These are phyloP conservation scores for Metschnikowia rubicola DNA, from an alignment of 805 yeast species.

Conservation along the genomic window DNA sequence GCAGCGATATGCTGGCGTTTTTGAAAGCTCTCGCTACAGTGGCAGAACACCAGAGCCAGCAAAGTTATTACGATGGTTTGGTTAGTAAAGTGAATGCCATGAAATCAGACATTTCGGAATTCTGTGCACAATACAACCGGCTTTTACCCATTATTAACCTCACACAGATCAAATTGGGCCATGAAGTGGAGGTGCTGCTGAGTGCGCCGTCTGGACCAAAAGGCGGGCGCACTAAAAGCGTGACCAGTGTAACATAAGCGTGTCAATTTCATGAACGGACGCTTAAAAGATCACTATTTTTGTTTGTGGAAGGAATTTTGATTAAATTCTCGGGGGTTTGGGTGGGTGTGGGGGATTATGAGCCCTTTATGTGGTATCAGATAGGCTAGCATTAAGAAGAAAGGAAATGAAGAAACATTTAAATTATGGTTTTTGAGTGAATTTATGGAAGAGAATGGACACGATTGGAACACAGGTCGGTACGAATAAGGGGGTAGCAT, in stretches of 20 bases:
- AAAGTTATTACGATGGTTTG: constrained; percentile 37
- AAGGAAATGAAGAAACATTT: no score
- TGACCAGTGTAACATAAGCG: background rate
- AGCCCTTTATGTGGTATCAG: no score
- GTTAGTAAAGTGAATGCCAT: constrained; percentile 35
- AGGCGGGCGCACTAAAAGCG: background rate
- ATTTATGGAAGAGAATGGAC: no score
- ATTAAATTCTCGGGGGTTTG: background rate
- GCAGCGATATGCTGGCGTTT: constrained; percentile 40
- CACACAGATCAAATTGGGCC: constrained; percentile 48
- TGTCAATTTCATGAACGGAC: no score
- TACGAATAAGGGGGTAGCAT: no score
- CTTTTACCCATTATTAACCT: constrained; percentile 49
- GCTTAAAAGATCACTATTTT: no score
- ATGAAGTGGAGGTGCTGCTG: constrained; percentile 44
- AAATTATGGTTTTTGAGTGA: no score
- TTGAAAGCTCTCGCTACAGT: constrained; percentile 36
- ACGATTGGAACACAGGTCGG: no score
- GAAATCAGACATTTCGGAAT: constrained; percentile 38
- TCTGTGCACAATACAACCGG: constrained; percentile 42
- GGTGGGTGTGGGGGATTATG: background rate
- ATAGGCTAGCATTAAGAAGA: no score
- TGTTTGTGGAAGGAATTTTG: background rate
- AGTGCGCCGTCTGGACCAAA: background rate
- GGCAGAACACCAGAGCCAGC: constrained; percentile 29